Conservation (phyloP, 108 stramenopile species). For the Epithemia pelagica region DNA sequence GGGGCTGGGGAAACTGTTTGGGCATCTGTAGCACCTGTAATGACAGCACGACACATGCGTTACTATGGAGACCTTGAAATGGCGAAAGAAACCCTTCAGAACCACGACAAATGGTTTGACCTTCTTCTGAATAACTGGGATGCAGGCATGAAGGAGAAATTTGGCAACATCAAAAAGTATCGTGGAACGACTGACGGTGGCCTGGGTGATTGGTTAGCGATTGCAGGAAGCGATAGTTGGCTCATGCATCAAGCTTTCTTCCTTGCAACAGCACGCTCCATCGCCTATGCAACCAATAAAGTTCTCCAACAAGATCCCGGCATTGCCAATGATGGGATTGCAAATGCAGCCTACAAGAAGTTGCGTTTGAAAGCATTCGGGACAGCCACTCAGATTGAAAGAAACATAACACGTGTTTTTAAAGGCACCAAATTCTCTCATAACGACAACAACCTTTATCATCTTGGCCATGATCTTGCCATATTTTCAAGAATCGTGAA, state of each 20-base stretch:
- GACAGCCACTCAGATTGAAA: not conserved
- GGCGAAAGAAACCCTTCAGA: conserved; percentile 3
- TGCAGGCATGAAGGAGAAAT: not conserved
- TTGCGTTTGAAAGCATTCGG: not conserved
- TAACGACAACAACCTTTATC: not conserved
- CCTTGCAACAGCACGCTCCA: not conserved
- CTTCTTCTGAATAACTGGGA: not conserved
- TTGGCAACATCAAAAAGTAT: not conserved
- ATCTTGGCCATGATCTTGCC: not conserved
- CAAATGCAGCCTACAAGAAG: not conserved
- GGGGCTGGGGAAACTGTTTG: conserved; percentile 18
- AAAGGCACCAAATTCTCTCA: not conserved
- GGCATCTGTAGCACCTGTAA: conserved; percentile 2
- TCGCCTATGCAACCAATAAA: not conserved
- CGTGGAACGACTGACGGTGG: conserved; percentile 9
- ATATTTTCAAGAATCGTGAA: not conserved
- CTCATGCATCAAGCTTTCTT: not conserved
- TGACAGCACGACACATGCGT: not conserved
- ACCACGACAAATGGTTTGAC: not conserved
- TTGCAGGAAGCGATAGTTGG: not conserved
- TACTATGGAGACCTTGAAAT: conserved; percentile 5
- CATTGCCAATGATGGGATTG: not conserved
- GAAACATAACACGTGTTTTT: not conserved
- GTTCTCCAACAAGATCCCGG: not conserved
- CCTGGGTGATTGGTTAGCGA: conserved; percentile 43